Percentiles rank a stretch among this genome's conserved stretches.
Conservation (phyloP, 73 alveolate species). For the Blepharisma stoltei region DNA sequence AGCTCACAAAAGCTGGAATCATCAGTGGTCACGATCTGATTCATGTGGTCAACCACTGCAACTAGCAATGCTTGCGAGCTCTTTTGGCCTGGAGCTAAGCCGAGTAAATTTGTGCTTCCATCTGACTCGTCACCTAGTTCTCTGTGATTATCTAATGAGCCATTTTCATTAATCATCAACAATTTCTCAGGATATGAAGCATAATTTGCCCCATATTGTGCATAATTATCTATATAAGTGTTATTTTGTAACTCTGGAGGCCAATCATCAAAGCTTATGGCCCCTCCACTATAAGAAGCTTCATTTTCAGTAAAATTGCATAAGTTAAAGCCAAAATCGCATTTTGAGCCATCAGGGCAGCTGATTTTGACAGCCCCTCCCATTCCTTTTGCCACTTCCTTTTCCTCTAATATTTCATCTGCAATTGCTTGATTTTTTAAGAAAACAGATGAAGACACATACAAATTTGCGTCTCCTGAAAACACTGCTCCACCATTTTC, state of each 20-base stretch:
- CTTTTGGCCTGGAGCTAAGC: constrained; percentile 7
- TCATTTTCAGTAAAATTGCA: neutral
- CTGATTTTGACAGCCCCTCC: too few species aligned
- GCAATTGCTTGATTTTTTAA: too few species aligned
- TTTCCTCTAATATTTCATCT: too few species aligned
- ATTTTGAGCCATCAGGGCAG: constrained; percentile 6
- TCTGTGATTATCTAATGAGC: too few species aligned
- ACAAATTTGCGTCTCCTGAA: neutral
- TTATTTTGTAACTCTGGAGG: too few species aligned
- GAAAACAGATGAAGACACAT: too few species aligned
- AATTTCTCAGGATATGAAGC: constrained; percentile 20
- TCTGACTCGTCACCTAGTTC: neutral
- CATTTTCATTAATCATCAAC: neutral
- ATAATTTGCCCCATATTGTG: neutral
- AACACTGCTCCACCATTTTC: constrained; percentile 4
- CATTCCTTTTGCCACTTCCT: too few species aligned
- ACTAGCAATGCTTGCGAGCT: neutral
- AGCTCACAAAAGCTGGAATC: neutral
- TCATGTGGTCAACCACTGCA: neutral
- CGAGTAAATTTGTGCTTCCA: too few species aligned
- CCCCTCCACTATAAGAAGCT: neutral
- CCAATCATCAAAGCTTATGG: constrained; percentile 13
- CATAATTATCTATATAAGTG: neutral
- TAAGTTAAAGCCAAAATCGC: neutral
- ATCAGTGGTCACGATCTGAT: constrained; percentile 18